Conservation (phyloP, 805 yeast genomes). For the Zygoascus flipseniorum region DNA sequence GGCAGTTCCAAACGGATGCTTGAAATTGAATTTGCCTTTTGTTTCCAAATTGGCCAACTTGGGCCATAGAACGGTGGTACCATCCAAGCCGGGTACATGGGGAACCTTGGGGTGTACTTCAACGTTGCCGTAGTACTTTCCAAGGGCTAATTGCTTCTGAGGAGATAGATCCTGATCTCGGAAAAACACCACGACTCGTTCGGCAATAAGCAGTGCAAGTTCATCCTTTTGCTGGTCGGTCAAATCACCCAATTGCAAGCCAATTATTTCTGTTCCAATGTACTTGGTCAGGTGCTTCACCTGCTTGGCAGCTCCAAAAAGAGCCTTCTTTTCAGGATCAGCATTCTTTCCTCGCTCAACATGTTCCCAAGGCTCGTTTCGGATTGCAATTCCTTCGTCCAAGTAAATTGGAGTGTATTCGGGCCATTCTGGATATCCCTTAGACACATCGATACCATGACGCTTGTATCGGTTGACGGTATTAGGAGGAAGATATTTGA, state of each 20-base stretch:
- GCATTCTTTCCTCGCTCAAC: conserved; percentile 32
- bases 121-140: conserved; percentile 39
- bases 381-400: conserved; percentile 33
- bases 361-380: conserved; percentile 29
- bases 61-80: conserved; percentile 13
- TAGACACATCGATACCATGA: conserved; percentile 29
- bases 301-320: conserved; percentile 35
- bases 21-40: conserved; percentile 10
- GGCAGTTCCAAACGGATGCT: conserved; percentile 22
- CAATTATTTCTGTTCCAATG: conserved; percentile 43
- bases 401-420: conserved; percentile 30
- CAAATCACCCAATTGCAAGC: conserved; percentile 37
- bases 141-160: conserved; percentile 36
- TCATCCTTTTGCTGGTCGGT: conserved; percentile 39
- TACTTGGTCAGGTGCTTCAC: conserved; percentile 38
- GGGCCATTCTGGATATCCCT: conserved; percentile 36
- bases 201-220: conserved; percentile 39
- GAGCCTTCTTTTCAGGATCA: conserved; percentile 32
- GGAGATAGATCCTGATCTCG: conserved; percentile 39
- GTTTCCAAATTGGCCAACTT: conserved; percentile 29
- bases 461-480: conserved; percentile 27
- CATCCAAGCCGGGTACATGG: conserved; percentile 27
- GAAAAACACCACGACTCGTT: conserved; percentile 45
- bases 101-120: conserved; percentile 29
- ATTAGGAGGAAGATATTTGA: conserved; percentile 18